phyloP scores from a whole-genome alignment of 352 stramenopile species.

The Paralagenidium karlingii region DNA sequence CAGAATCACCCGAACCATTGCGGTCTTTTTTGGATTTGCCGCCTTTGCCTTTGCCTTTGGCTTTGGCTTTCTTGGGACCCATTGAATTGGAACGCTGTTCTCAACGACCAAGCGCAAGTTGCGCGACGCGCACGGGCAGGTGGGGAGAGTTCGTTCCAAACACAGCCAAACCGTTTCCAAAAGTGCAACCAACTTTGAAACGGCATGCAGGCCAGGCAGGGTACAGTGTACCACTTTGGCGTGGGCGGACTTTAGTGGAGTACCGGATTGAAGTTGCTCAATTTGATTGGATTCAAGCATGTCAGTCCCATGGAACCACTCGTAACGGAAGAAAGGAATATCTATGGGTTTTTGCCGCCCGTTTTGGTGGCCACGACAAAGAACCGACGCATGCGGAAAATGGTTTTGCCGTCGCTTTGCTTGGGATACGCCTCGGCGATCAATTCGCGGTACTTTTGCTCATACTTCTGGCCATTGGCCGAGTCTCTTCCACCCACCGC shows the following conservation, averaged over 20 bases:
- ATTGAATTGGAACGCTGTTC: constrained; percentile 1
- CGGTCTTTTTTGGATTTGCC: constrained; percentile 30
- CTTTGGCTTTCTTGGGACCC: constrained; percentile 46
- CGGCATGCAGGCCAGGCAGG: no score
- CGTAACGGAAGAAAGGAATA: no score
- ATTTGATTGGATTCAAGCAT: no score
- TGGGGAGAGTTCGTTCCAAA: no score
- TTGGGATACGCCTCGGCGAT: constrained; percentile 40
- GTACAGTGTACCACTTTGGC: no score
- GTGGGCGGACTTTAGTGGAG: no score
- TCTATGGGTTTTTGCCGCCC: background rate
- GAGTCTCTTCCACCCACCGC: constrained; percentile 18
- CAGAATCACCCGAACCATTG: background rate
- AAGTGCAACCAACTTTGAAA: no score
- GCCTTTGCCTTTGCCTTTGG: constrained; percentile 20
- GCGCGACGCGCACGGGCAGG: no score
- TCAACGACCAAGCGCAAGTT: no score
- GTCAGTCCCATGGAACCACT: no score
- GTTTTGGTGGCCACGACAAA: constrained; percentile 40
- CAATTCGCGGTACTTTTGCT: constrained; percentile 41
- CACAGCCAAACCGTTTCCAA: no score
- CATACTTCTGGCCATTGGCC: constrained; percentile 14
- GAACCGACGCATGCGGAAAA: constrained; percentile 63
- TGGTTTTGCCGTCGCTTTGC: constrained; percentile 32
- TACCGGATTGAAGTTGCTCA: no score